These are phyloP conservation scores for Trichopus zeylanicus DNA, from an alignment of 116 monocot species.

Conservation along the genomic window DNA sequence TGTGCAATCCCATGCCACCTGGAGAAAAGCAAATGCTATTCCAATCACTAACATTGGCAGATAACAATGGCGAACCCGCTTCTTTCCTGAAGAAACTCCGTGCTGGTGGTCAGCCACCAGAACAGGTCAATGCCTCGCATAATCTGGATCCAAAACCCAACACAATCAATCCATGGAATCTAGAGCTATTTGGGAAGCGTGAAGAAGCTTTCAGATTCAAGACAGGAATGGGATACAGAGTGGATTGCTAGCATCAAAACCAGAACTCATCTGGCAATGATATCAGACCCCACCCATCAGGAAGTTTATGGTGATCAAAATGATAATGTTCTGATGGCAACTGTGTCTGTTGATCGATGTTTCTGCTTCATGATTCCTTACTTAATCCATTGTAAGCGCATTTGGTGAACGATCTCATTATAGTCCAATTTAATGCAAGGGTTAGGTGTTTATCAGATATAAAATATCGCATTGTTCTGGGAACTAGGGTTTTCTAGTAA, in stretches of 20 bases:
- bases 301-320: too few relatives aligned
- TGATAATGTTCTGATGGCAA: too few relatives aligned
- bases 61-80: neutral
- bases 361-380: too few relatives aligned
- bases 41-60: constrained; percentile 1
- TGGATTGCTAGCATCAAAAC: too few relatives aligned
- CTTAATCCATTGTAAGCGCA: too few relatives aligned
- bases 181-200: neutral
- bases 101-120: constrained; percentile 5
- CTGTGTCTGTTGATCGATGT: too few relatives aligned
- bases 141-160: neutral
- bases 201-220: neutral
- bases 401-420: too few relatives aligned
- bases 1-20: neutral
- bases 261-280: neutral
- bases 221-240: neutral
- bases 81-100: constrained; percentile 29
- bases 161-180: neutral
- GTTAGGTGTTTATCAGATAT: too few relatives aligned
- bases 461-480: too few relatives aligned
- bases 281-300: neutral
- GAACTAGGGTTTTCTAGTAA: too few relatives aligned
- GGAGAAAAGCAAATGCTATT: constrained; percentile 21
- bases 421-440: too few relatives aligned
- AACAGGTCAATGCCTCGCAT: neutral